A percentile compares a stretch with the other conserved stretches of the same genome.
phyloP scores from a whole-genome alignment of 176 grass and related monocot species.

The Zoysia pacifica region DNA sequence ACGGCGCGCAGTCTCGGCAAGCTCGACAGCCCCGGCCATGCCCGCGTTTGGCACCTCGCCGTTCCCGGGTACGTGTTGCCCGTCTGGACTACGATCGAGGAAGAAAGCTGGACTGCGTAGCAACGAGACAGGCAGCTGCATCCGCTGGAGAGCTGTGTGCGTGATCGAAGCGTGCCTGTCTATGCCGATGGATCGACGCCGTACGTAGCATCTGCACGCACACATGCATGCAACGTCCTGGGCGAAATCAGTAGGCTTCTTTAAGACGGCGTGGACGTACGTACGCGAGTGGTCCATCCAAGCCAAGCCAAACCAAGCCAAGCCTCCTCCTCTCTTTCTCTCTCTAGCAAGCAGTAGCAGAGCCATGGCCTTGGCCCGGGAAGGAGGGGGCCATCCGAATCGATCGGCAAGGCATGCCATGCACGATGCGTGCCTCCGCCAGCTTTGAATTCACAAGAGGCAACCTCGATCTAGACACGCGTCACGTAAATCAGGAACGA shows the following conservation, averaged over 20 bases:
- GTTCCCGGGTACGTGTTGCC: no score
- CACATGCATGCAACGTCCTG: not conserved
- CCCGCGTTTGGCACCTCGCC: no score
- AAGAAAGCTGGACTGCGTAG: no score
- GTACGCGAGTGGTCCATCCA: conserved; percentile 32
- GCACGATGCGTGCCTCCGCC: conserved; percentile 9
- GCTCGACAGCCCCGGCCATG: no score
- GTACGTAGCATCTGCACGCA: conserved; percentile 1
- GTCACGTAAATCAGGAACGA: not conserved
- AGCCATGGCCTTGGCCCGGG: conserved; percentile 14
- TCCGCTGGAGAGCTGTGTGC: no score
- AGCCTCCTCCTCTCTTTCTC: no score
- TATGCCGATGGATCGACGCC: no score
- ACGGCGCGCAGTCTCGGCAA: no score
- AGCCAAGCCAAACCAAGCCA: no score
- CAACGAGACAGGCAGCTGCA: no score
- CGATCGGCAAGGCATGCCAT: conserved; percentile 30
- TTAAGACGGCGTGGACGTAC: conserved; percentile 3
- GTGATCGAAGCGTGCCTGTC: no score
- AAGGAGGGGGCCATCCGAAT: not conserved
- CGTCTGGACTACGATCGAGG: no score
- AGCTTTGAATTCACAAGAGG: conserved; percentile 16
- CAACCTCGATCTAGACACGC: not conserved
- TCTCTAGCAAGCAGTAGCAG: not conserved
- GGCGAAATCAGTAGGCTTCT: not conserved